Conservation (phyloP, 2,329 filamentous ascomycete genomes). For the Hirsutella thompsonii region DNA sequence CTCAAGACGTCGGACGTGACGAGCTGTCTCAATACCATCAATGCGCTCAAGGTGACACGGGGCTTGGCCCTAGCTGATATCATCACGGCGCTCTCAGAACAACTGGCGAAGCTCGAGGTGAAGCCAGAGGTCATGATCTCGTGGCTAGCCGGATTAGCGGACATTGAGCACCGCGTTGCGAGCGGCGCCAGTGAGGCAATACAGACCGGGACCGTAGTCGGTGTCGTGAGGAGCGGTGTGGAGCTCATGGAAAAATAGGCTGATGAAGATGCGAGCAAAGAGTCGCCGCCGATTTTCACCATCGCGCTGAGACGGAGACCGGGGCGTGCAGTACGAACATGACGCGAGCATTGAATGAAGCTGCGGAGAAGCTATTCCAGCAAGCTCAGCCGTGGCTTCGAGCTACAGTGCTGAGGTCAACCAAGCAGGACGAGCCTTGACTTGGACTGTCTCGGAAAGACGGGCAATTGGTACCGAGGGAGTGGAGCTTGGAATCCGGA, state of each 20-base stretch:
- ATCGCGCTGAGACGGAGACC: too few relatives aligned
- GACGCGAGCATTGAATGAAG: too few relatives aligned
- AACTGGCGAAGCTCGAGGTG: conserved; percentile 72
- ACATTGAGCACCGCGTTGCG: conserved; percentile 84
- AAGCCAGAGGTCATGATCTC: conserved; percentile 75
- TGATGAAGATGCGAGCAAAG: too few relatives aligned
- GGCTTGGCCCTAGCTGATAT: conserved; percentile 91
- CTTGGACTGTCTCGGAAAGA: too few relatives aligned
- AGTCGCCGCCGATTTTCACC: too few relatives aligned
- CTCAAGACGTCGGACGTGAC: conserved; percentile 79
- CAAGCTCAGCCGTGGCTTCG: too few relatives aligned
- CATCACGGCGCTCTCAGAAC: conserved; percentile 72
- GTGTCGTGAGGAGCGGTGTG: conserved; percentile 74
- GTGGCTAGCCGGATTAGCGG: conserved; percentile 83
- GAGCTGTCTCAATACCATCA: conserved; percentile 77
- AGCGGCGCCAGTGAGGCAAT: conserved; percentile 77
- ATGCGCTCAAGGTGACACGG: conserved; percentile 71
- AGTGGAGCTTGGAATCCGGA: too few relatives aligned
- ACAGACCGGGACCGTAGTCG: conserved; percentile 87
- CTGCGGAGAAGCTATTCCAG: too few relatives aligned
- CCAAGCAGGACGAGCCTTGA: too few relatives aligned
- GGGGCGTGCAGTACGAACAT: too few relatives aligned
- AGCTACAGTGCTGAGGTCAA: too few relatives aligned
- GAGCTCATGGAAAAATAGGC: conserved; percentile 45
- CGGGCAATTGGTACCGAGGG: too few relatives aligned